Evolutionary conservation across 352 stramenopile genomes (phyloP).

Genomic region (Pythium phragmiticola): DNA sequence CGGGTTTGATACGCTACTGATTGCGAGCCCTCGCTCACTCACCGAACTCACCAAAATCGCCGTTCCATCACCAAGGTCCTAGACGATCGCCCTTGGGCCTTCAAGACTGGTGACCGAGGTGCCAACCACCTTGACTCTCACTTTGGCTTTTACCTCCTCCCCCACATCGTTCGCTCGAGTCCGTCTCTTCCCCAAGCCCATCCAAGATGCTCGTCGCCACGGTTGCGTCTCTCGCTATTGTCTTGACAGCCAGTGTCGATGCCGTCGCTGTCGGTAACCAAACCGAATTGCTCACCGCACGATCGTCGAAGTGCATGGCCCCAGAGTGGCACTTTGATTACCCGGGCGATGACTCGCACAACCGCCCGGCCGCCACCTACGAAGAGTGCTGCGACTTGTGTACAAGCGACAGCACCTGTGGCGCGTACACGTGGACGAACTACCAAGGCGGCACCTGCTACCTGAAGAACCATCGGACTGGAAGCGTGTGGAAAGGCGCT

Average conservation of each 20-base stretch:
- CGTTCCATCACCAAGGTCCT: too few species aligned
- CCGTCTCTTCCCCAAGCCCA: neutral
- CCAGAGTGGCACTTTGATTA: neutral
- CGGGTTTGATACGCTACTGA: too few species aligned
- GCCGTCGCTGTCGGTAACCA: neutral
- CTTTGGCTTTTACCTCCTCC: neutral
- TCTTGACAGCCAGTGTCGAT: neutral
- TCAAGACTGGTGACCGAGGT: too few species aligned
- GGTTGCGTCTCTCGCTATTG: neutral
- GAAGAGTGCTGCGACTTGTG: conserved; percentile 14
- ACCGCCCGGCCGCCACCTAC: neutral
- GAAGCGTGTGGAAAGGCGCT: conserved; percentile 2
- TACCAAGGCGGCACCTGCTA: conserved; percentile 27
- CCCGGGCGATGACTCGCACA: conserved; percentile 9
- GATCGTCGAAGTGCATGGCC: too few species aligned
- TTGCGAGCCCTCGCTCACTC: too few species aligned
- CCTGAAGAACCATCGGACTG: conserved; percentile 9
- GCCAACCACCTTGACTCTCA: neutral
- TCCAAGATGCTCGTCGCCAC: neutral
- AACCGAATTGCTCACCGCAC: too few species aligned
- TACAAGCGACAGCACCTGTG: neutral
- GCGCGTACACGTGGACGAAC: conserved; percentile 24
- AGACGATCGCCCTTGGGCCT: too few species aligned
- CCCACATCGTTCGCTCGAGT: neutral
- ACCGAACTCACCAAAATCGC: too few species aligned